These are phyloP conservation scores for Platanus orientalis DNA, from an alignment of 164 flowering plant species.

Conservation along the genomic window DNA sequence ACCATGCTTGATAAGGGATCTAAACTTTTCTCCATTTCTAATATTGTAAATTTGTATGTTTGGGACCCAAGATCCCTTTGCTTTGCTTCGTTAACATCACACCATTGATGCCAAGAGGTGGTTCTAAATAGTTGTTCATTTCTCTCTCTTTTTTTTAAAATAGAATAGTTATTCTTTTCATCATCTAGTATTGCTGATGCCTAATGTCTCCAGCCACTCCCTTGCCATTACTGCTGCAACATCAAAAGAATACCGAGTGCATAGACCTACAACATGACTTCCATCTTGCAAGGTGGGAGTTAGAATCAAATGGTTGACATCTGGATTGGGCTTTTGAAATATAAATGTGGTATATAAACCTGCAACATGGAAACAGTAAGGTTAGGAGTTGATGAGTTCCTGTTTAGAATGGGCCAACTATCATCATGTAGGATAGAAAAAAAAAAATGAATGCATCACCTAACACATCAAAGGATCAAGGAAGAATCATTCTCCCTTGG, in stretches of 20 bases:
- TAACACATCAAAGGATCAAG: conserved; percentile 77
- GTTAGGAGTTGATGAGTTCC: background rate
- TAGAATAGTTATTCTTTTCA: too few relatives aligned
- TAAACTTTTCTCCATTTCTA: too few relatives aligned
- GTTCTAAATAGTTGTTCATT: conserved; percentile 34
- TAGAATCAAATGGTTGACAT: conserved; percentile 55
- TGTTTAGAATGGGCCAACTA: background rate
- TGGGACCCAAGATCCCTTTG: conserved; percentile 88
- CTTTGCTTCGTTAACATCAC: conserved; percentile 53
- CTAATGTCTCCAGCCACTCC: conserved; percentile 39
- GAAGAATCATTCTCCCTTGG: conserved; percentile 83
- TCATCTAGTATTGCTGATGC: conserved; percentile 39
- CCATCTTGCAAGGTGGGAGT: conserved; percentile 62
- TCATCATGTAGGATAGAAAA: background rate
- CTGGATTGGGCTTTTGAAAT: conserved; percentile 93
- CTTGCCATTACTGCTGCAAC: conserved; percentile 54
- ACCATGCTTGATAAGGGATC: too few relatives aligned
- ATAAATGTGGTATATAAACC: conserved; percentile 87
- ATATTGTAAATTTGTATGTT: conserved; percentile 78
- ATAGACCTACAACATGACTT: conserved; percentile 30
- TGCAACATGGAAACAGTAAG: conserved; percentile 26
- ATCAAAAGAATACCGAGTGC: conserved; percentile 7
- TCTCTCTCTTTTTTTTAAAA: too few relatives aligned
- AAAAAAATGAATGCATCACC: conserved; percentile 41
- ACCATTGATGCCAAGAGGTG: conserved; percentile 30